A percentile compares a stretch with the other conserved stretches of the same genome.
Evolutionary conservation across 2,329 filamentous ascomycete species (phyloP).

Genomic region (Aspergillus amoenus): DNA sequence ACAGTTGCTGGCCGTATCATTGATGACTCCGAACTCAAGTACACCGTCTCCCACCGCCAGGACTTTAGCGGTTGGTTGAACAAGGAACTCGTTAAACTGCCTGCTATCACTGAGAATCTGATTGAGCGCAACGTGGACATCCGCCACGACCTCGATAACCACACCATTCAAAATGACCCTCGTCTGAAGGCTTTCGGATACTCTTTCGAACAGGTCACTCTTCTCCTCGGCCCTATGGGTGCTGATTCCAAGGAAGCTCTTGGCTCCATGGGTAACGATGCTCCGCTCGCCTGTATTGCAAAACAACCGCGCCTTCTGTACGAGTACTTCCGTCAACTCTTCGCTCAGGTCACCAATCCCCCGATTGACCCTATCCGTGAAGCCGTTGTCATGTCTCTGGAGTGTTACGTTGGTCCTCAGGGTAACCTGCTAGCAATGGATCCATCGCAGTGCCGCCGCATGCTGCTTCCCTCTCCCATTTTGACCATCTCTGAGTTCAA

Average conservation of each 20-base stretch:
- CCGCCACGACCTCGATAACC: slow-evolving; percentile 64
- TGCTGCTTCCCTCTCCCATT: slow-evolving; percentile 84
- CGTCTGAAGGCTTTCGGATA: slow-evolving; percentile 86
- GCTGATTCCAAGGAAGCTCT: slow-evolving; percentile 96
- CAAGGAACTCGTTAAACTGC: slow-evolving; percentile 78
- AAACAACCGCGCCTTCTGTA: slow-evolving; percentile 83
- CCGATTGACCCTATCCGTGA: slow-evolving; percentile 96
- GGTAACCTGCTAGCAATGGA: slow-evolving; percentile 96
- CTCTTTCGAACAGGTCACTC: slow-evolving; percentile 89
- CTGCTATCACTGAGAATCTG: slow-evolving; percentile 67
- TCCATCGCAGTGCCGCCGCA: slow-evolving; percentile 78
- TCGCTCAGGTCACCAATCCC: slow-evolving; percentile 96
- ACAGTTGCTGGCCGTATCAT: slow-evolving; percentile 89
- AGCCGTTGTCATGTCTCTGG: slow-evolving; percentile 96
- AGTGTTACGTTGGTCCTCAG: slow-evolving; percentile 94
- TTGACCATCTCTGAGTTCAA: slow-evolving; percentile 90
- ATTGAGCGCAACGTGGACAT: slow-evolving; percentile 59
- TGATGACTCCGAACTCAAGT: slow-evolving; percentile 88
- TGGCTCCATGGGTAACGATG: slow-evolving; percentile 97
- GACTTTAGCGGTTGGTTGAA: slow-evolving; percentile 90
- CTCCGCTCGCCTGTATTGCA: slow-evolving; percentile 87
- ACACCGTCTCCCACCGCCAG: slow-evolving; percentile 78
- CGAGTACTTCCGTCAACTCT: slow-evolving; percentile 97
- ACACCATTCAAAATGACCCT: slow-evolving; percentile 77
- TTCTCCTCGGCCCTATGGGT: slow-evolving; percentile 92